A percentile compares a stretch with the other conserved stretches of the same genome.
These are phyloP conservation scores for Oidium heveae DNA, from an alignment of 2,329 filamentous ascomycete species.

Conservation along the genomic window DNA sequence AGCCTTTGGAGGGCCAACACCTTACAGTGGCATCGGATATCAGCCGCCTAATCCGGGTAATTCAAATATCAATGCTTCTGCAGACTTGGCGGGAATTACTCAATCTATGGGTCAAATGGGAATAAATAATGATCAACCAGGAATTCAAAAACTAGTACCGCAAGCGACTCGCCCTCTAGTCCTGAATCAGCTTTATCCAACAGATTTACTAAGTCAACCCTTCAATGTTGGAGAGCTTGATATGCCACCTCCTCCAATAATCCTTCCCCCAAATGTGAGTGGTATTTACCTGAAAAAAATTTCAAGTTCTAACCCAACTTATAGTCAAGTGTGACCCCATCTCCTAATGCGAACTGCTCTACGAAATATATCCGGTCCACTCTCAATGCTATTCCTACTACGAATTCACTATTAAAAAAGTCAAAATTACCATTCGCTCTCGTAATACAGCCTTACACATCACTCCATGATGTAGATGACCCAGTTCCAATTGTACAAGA, in stretches of 20 bases:
- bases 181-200: slow-evolving; percentile 76
- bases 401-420: slow-evolving; percentile 82
- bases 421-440: slow-evolving; percentile 87
- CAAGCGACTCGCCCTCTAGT: slow-evolving; percentile 24
- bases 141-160: slow-evolving; percentile 20
- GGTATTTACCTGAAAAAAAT: not conserved
- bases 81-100: slow-evolving; percentile 43
- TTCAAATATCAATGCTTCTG: slow-evolving; percentile 20
- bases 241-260: slow-evolving; percentile 68
- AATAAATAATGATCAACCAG: slow-evolving; percentile 19
- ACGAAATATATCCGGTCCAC: slow-evolving; percentile 90
- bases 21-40: slow-evolving; percentile 27
- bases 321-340: slow-evolving; percentile 73
- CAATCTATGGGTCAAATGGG: slow-evolving; percentile 65
- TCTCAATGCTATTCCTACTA: slow-evolving; percentile 79
- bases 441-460: slow-evolving; percentile 83
- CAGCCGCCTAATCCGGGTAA: slow-evolving; percentile 45
- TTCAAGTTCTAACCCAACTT: slow-evolving; percentile 16
- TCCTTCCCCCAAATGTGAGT: slow-evolving; percentile 77
- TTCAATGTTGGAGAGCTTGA: slow-evolving; percentile 89
- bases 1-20: slow-evolving; percentile 14
- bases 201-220: slow-evolving; percentile 73
- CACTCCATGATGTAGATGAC: slow-evolving; percentile 82
- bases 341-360: slow-evolving; percentile 72
- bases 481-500: slow-evolving; percentile 79